Percentiles rank a stretch among this genome's conserved stretches.
These are phyloP conservation scores for Dentipellis sp. DNA, from an alignment of 768 basidiomycete species.

Conservation along the genomic window DNA sequence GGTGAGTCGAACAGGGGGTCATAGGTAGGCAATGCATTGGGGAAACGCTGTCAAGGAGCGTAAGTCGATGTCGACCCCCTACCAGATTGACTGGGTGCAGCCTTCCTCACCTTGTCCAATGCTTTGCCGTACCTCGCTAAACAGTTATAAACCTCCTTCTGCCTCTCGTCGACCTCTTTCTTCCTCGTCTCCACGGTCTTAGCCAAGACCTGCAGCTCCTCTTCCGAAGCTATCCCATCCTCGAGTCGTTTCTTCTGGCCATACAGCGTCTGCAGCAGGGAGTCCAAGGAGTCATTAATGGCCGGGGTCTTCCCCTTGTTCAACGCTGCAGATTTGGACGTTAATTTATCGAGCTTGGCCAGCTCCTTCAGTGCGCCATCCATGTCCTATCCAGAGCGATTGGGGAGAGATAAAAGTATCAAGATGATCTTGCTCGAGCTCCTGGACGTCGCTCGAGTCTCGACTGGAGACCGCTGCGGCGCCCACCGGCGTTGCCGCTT, in stretches of 20 bases:
- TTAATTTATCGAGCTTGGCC: slow-evolving; percentile 62
- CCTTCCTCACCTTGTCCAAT: slow-evolving; percentile 71
- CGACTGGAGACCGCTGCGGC: not conserved
- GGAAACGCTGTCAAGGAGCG: slow-evolving; percentile 29
- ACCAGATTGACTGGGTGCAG: not conserved
- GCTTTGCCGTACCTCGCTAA: slow-evolving; percentile 75
- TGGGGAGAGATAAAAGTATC: not conserved
- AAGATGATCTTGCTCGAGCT: not conserved
- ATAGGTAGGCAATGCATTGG: slow-evolving; percentile 57
- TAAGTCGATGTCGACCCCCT: slow-evolving; percentile 7
- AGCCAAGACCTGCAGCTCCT: slow-evolving; percentile 39
- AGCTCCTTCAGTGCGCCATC: slow-evolving; percentile 73
- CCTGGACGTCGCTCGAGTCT: not conserved
- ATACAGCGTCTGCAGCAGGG: slow-evolving; percentile 48
- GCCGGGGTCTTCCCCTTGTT: slow-evolving; percentile 45
- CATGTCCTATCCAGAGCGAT: slow-evolving; percentile 31
- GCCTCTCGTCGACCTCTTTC: slow-evolving; percentile 79
- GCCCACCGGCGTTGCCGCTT: not conserved
- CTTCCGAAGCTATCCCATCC: slow-evolving; percentile 37
- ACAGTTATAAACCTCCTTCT: slow-evolving; percentile 81
- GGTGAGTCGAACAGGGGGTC: slow-evolving; percentile 56
- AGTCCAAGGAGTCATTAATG: slow-evolving; percentile 52
- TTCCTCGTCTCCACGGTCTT: slow-evolving; percentile 59
- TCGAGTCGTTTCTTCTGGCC: slow-evolving; percentile 46
- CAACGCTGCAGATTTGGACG: slow-evolving; percentile 26